Evolutionary conservation across 2,329 filamentous ascomycete species (phyloP).

Genomic region (Plenodomus biglobosus): DNA sequence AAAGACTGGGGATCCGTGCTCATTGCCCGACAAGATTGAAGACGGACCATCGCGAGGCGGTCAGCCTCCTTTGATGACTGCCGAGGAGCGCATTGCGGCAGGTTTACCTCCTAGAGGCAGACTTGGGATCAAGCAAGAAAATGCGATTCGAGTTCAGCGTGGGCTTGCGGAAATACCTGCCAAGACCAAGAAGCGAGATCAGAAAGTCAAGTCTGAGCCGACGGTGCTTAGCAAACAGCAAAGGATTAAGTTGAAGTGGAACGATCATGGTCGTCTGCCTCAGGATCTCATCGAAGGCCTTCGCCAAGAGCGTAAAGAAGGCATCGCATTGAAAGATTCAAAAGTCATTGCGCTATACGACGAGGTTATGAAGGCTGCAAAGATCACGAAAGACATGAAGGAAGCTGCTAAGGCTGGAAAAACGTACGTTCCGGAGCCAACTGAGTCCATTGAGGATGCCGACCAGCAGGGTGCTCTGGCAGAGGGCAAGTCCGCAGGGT

Average conservation of each 20-base stretch:
- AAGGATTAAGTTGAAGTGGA: conserved; percentile 26
- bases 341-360: conserved; percentile 11
- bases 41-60: conserved; percentile 6
- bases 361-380: conserved; percentile 7
- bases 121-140: conserved; percentile 24
- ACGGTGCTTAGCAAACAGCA: conserved; percentile 30
- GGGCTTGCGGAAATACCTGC: conserved; percentile 15
- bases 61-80: conserved; percentile 27
- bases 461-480: background rate
- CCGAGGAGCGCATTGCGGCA: conserved; percentile 29
- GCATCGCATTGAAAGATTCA: conserved; percentile 23
- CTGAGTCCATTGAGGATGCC: background rate
- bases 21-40: conserved; percentile 24
- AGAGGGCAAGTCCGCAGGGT: background rate
- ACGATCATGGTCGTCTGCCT: conserved; percentile 26
- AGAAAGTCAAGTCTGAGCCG: conserved; percentile 13
- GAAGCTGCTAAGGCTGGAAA: background rate
- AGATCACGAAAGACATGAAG: background rate
- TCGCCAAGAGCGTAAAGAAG: conserved; percentile 22
- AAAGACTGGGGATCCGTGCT: conserved; percentile 20
- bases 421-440: background rate
- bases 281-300: conserved; percentile 29
- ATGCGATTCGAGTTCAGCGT: conserved; percentile 28
- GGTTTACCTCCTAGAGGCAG: conserved; percentile 30
- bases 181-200: conserved; percentile 21